Evolutionary conservation across 129 eudicot species (phyloP).

Genomic region (Sambucus nigra): DNA sequence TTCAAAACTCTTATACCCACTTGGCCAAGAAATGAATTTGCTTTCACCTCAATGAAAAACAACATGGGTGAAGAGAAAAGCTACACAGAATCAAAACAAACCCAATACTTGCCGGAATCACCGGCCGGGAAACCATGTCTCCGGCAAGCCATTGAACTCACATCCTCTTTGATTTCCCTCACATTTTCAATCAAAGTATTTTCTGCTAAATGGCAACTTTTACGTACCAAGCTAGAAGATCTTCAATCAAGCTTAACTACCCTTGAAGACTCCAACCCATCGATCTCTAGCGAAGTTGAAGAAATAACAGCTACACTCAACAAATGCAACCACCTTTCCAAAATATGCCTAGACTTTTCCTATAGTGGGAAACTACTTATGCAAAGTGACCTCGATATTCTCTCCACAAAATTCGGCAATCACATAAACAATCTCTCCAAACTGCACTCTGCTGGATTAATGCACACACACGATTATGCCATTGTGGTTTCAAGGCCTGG

Average conservation of each 20-base stretch:
- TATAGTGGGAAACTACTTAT: constrained; percentile 71
- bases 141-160: constrained; percentile 33
- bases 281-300: constrained; percentile 25
- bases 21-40: constrained; percentile 21
- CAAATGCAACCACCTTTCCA: constrained; percentile 33
- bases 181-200: constrained; percentile 61
- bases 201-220: constrained; percentile 52
- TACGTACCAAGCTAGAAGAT: constrained; percentile 54
- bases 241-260: constrained; percentile 43
- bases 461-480: constrained; percentile 34
- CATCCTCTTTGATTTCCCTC: constrained; percentile 35
- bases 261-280: constrained; percentile 24
- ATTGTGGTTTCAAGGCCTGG: constrained; percentile 68
- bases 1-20: constrained; percentile 8
- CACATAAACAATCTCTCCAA: constrained; percentile 35
- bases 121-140: constrained; percentile 20
- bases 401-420: constrained; percentile 37
- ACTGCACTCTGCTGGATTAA: constrained; percentile 31
- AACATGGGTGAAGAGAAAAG: constrained; percentile 38
- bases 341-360: constrained; percentile 34
- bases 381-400: constrained; percentile 83
- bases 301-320: constrained; percentile 31
- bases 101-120: constrained; percentile 17
- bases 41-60: constrained; percentile 3
- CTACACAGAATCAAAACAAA: too few relatives aligned